Percentiles rank a stretch among this genome's conserved stretches.
Conservation (phyloP, 2,329 filamentous ascomycete species). For the Pseudogymnoascus sp. region DNA sequence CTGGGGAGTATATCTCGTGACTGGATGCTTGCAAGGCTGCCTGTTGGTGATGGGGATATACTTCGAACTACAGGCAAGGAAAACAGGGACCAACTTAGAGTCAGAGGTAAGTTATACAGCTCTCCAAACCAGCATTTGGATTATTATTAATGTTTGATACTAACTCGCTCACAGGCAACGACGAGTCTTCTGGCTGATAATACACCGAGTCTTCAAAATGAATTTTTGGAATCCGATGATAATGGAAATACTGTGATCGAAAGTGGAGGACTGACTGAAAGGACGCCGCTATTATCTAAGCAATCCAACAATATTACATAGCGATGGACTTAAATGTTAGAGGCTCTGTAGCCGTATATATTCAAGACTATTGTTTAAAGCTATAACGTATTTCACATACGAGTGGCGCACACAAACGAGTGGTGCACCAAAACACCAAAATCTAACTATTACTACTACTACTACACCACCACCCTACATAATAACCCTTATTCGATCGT, state of each 20-base stretch:
- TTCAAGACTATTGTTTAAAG: not conserved
- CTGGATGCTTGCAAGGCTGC: slow-evolving; percentile 75
- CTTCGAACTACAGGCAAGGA: slow-evolving; percentile 50
- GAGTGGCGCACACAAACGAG: too few relatives aligned
- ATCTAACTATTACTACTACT: too few relatives aligned
- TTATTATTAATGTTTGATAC: not conserved
- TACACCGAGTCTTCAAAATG: slow-evolving; percentile 5
- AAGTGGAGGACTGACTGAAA: slow-evolving; percentile 19
- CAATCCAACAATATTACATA: slow-evolving; percentile 12
- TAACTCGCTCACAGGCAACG: not conserved
- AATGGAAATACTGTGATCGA: slow-evolving; percentile 22
- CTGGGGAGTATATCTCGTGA: slow-evolving; percentile 87
- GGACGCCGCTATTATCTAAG: slow-evolving; percentile 19
- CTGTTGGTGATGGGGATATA: slow-evolving; percentile 73
- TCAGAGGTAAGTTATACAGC: not conserved
- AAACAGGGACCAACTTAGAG: not conserved
- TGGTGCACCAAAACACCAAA: too few relatives aligned
- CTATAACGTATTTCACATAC: not conserved
- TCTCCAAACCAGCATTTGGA: not conserved
- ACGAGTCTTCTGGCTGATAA: not conserved
- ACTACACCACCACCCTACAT: too few relatives aligned
- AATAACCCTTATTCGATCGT: too few relatives aligned
- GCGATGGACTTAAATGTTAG: not conserved
- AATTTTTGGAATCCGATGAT: slow-evolving; percentile 21
- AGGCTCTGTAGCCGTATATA: not conserved